Evolutionary conservation across 345 rosid genomes (phyloP), one percentile per base, ranked within the genome.

Genomic region (Melaleuca alternifolia): DNA sequence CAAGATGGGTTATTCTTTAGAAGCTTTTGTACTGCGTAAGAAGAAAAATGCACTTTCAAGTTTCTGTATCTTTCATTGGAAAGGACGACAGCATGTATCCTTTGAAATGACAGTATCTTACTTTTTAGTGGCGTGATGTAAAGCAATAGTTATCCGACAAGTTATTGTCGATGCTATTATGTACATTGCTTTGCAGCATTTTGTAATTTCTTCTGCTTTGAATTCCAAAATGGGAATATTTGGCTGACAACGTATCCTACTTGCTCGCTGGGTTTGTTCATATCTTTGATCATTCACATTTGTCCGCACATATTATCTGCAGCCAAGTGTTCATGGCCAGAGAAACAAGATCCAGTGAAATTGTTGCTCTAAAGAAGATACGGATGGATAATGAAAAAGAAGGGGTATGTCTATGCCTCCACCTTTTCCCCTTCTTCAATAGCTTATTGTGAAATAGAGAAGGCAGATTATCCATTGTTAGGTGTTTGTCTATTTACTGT

Each of bases 321-420:
- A 97, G 98, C 79, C 98, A 96, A 92, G 99, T 97, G 51, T 97
- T 92, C 93, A 97, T 94, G 99, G 99, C 99, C 21, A 93, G 89
- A 89, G 99, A 97, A 86, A 94, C 89, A 85, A 90, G 94, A 88
- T 93, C 99, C 0, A 96, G 98, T 56, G 99, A 95, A 93, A 96
- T 95, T 83, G 99, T 96, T 88, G 99, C 99, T 86, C 87, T 96
- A 92, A 97, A 97, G 92, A 97, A 94, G 91, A 95, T 96, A 76
- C 93, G 99, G 83, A 97, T 97, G 99, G 99, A 97, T 87, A 96
- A 95, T 84, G 99, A 97, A 90, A 94, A 95, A 91, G 98, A 96
- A 88, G 98, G 99, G 94, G 98, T 96, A 93, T 87, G 91, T 88
- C 81, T 41, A 41, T 84, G 5, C 75, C 15, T 50, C 57, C 18